Evolutionary conservation across 768 basidiomycete species (phyloP).

Genomic region (Boletus reticuloceps): DNA sequence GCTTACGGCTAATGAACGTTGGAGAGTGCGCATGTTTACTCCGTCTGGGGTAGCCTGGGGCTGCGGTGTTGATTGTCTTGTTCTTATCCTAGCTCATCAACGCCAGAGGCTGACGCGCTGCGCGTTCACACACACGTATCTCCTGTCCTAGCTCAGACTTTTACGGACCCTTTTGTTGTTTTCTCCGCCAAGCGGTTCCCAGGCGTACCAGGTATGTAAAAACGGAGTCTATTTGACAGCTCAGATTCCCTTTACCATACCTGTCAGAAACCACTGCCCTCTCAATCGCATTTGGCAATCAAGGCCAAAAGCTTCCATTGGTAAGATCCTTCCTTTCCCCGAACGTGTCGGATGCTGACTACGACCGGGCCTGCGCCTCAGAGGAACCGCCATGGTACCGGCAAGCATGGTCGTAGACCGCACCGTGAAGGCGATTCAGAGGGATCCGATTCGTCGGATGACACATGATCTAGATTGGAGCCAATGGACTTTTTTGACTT

Average conservation of each 20-base stretch:
- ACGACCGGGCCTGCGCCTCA: slow-evolving; percentile 31
- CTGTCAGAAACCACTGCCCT: slow-evolving; percentile 78
- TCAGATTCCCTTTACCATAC: slow-evolving; percentile 20
- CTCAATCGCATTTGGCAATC: slow-evolving; percentile 85
- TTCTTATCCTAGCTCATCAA: slow-evolving; percentile 53
- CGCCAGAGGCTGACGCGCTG: slow-evolving; percentile 65
- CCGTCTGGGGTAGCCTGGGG: slow-evolving; percentile 10
- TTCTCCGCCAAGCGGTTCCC: slow-evolving; percentile 94
- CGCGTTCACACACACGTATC: slow-evolving; percentile 67
- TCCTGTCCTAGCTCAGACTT: slow-evolving; percentile 80
- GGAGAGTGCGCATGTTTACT: slow-evolving; percentile 68
- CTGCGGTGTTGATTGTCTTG: slow-evolving; percentile 21
- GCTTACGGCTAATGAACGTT: slow-evolving; percentile 86
- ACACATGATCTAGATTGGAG: slow-evolving; percentile 27
- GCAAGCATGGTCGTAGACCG: slow-evolving; percentile 55
- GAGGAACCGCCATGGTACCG: slow-evolving; percentile 81
- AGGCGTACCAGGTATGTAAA: slow-evolving; percentile 76
- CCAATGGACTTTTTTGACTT: slow-evolving; percentile 6
- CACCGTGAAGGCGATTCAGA: slow-evolving; percentile 59
- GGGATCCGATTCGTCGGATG: slow-evolving; percentile 70
- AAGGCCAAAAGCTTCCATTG: slow-evolving; percentile 86
- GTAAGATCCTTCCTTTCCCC: slow-evolving; percentile 44
- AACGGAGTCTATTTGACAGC: slow-evolving; percentile 10
- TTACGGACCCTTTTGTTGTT: slow-evolving; percentile 81
- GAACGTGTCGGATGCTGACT: slow-evolving; percentile 19